Evolutionary conservation across 805 yeast species (phyloP), one percentile per base, ranked within the genome.

Genomic region (Vanderwaltozyma tropicalis): DNA sequence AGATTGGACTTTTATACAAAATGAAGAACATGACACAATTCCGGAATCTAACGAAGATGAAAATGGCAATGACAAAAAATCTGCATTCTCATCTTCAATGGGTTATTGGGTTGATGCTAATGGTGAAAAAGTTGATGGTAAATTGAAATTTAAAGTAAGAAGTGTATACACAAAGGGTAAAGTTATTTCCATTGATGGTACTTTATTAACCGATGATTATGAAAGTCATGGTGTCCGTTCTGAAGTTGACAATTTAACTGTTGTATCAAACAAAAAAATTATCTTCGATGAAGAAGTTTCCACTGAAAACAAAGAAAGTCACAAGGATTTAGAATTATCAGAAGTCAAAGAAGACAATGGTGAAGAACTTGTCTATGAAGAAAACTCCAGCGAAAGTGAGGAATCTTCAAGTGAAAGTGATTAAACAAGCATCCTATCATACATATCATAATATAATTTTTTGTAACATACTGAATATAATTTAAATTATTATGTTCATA

Each of bases 91-190:
- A 40, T 68, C 69, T 41, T 78, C 87, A 0, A 66, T 83, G 46
- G 98, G 98, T 1, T 74, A 82, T 57, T 89, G 98, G 98, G 68
- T 68, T 11, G 95, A 89, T 57, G 81, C 68, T 31, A 66, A 74
- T 40, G 94, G 80, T 12, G 66, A 71, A 31, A 76, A 79, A 38
- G 67, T 92, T 15, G 95, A 82, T 47, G 96, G 95, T 4, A 86
- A 85, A 59, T 60, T 89, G 35, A 69, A 68, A 48, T 87, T 92
- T 59, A 75, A 78, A 2, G 75, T 89, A 31, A 82, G 79, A 54
- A 68, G 77, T 20, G 68, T 89, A 38, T 80, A 74, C 41, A 74
- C 80, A 12, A 73, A 88, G 5, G 94, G 95, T 8, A 80, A 78
- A 59, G 80, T 85, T 39, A 77, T 88, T 13, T 80, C 94, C 9